Evolutionary conservation across 176 grass and related monocot species (phyloP), one percentile per base, ranked within the genome.

Genomic region (Musa schizocarpa): DNA sequence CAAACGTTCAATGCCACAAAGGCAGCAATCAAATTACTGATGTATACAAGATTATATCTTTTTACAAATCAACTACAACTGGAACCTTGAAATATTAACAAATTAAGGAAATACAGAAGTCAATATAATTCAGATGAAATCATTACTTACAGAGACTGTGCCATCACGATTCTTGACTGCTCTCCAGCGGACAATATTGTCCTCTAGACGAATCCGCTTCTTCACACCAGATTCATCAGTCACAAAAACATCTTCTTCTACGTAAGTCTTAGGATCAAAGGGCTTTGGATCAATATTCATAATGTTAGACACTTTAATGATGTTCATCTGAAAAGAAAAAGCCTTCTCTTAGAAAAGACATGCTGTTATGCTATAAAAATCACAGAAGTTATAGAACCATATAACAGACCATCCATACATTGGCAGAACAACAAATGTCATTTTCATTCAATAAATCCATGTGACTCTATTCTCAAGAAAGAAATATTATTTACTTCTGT

Each of bases 161-260:
- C 94, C 94, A 83, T 93, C 85, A 74, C 82, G 77, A 62, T 93
- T 85, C 78, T 85, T 93, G 78, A 93, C 75, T 17, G 68, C 62
- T 98, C 90, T 92, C 90, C 94, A 98, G 54, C 90, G 90, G 58
- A 98, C 82, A 76, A 98, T 98, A 82, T 98, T 98, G 77, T 98
- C 90, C 82, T 89, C 88, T 13, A 98, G 72, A 58, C 90, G 80
- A 88, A 98, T 93, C 57, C 81, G 87, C 89, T 98, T 98, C 78
- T 93, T 87, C 23, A 63, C 83, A 62, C 94, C 94, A 64, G 83
- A 89, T 89, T 93, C 90, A 88, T 98, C 94, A 62, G 88, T 91
- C 56, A 97, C 77, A 49, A 89, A 91, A 76, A 76, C 90, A 85
- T 97, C 90, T 76, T 93, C 94, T 79, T 97, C 94, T 22, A 89